Evolutionary conservation across 1,139 yeast genomes (phyloP), one percentile per base, ranked within the genome.

Genomic region (Yamadazyma blattariae): DNA sequence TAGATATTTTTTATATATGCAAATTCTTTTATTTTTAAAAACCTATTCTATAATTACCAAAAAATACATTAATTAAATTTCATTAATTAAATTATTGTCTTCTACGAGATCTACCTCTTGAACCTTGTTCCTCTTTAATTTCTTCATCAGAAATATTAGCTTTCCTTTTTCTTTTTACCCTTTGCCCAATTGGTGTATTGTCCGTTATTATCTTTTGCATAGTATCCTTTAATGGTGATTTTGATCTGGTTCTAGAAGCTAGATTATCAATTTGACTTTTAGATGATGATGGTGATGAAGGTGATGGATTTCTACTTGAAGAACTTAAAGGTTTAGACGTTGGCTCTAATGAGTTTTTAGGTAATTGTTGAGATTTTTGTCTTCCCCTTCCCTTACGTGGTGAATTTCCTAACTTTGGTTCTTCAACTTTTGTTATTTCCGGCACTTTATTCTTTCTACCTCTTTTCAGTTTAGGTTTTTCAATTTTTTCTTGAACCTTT

Each of bases 211-310:
- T 47, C 30, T 66, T 67, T 29, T 50, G 47, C 31, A 65, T 45
- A 25, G 59, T 52, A 33, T 59, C 51, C 41, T 68, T 68, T 39
- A 67, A 44, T 0, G 74, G 74, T 1, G 74, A 67, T 41, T 64
- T 65, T 2, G 73, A 67, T 34, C 74, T 46, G 1, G 74, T 69
- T 33, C 74, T 42, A 14, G 52, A 47, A 1, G 74, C 69, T 2
- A 73, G 73, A n/a, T n/a, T n/a, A n/a, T n/a, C n/a, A 17, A 17
- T 17, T 17, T 17, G 19, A 7, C 7, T 17, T 7, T 17, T 17
- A 17, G 19, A 17, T 17, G 19, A 17, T 17, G 23, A 21, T 8
- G 9, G n/a, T n/a, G n/a, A n/a, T n/a, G n/a, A n/a, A n/a, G n/a
- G n/a, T n/a, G n/a, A n/a, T n/a, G n/a, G n/a, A n/a, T n/a, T n/a